These are phyloP conservation scores for Capsicum chinense DNA, from an alignment of 257 asterid species.

Conservation along the genomic window DNA sequence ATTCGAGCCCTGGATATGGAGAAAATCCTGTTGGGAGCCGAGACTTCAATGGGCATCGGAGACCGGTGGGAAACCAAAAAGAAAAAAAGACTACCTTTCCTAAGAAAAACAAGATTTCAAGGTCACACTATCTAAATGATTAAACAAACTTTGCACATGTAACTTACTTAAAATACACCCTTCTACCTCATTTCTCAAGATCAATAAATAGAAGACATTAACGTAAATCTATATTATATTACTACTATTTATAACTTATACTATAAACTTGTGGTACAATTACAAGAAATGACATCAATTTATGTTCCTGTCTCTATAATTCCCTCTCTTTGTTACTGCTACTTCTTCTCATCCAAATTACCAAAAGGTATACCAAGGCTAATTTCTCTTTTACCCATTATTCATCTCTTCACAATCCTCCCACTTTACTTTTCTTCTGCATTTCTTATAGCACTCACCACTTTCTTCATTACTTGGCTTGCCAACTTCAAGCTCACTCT, in stretches of 20 bases:
- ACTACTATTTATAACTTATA: no score
- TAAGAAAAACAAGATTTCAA: neutral
- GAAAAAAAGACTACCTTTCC: neutral
- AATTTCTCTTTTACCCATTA: slow-evolving; percentile 34
- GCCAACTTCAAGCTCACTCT: slow-evolving; percentile 77
- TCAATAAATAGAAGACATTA: neutral
- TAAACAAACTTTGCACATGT: neutral
- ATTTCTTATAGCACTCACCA: slow-evolving; percentile 34
- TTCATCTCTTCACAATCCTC: slow-evolving; percentile 29
- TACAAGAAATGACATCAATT: neutral
- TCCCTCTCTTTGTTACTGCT: slow-evolving; percentile 46
- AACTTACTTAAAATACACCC: neutral
- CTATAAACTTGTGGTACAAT: no score
- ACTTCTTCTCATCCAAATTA: slow-evolving; percentile 46
- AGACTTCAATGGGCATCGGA: no score
- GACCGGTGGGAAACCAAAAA: no score
- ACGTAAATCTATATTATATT: no score
- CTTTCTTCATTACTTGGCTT: slow-evolving; percentile 70
- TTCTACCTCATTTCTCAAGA: neutral
- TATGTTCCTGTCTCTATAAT: slow-evolving; percentile 40
- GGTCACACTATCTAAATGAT: neutral
- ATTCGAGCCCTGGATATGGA: no score
- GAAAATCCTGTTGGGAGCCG: no score
- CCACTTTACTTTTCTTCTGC: slow-evolving; percentile 51
- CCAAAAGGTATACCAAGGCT: slow-evolving; percentile 42